phyloP scores from a whole-genome alignment of 2,329 filamentous ascomycete species.

The Pestalotiopsis sp. region DNA sequence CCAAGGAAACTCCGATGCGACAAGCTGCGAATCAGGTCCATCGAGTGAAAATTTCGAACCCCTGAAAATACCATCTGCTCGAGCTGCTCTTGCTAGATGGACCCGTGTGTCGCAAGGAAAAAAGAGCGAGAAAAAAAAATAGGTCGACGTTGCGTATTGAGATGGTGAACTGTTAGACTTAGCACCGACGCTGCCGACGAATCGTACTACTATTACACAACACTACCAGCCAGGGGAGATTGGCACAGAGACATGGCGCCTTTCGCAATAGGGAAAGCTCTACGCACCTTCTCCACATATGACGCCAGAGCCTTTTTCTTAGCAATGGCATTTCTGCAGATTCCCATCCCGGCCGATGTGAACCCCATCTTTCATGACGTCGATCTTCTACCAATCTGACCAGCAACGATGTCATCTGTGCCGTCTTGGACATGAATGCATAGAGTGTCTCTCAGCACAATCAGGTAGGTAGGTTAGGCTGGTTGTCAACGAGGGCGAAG shows the following conservation, averaged over 20 bases:
- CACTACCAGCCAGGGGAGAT: neutral
- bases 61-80: too few relatives aligned
- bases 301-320: constrained; percentile 8
- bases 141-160: too few relatives aligned
- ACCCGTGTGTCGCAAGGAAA: too few relatives aligned
- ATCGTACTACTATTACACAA: neutral
- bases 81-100: too few relatives aligned
- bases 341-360: neutral
- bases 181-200: neutral
- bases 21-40: too few relatives aligned
- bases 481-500: neutral
- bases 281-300: constrained; percentile 5
- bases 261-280: neutral
- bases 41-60: too few relatives aligned
- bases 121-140: too few relatives aligned
- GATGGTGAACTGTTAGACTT: too few relatives aligned
- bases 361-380: constrained; percentile 5
- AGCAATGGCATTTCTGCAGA: constrained; percentile 8
- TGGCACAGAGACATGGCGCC: neutral
- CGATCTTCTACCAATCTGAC: neutral
- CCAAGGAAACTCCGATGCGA: too few relatives aligned
- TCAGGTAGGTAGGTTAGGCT: neutral
- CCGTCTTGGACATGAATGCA: neutral
- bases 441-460: neutral
- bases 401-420: neutral